Conservation (phyloP, 2,329 filamentous ascomycete genomes). For the Bipolaris sorokiniana region DNA sequence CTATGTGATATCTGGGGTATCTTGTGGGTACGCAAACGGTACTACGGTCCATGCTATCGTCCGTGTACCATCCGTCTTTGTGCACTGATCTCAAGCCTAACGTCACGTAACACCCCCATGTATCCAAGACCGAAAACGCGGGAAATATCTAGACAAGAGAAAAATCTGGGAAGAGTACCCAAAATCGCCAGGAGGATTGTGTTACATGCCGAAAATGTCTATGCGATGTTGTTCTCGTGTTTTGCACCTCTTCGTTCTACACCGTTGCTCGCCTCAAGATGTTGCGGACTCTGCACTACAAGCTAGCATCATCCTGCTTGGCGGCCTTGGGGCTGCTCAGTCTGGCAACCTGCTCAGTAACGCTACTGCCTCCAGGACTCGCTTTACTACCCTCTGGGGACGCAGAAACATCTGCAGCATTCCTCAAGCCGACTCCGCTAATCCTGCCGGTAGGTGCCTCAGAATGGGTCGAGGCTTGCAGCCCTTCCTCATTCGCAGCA, state of each 20-base stretch:
- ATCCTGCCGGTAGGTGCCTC: constrained; percentile 32
- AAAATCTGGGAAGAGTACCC: not conserved
- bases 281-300: constrained; percentile 1
- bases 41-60: constrained; percentile 9
- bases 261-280: not conserved
- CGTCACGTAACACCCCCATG: constrained; percentile 16
- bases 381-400: constrained; percentile 22
- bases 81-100: constrained; percentile 14
- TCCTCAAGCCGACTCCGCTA: constrained; percentile 40
- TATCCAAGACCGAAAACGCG: constrained; percentile 8
- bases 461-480: constrained; percentile 27
- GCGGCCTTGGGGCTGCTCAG: constrained; percentile 31
- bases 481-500: constrained; percentile 19
- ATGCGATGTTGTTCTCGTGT: not conserved
- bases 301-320: constrained; percentile 3
- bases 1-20: constrained; percentile 24
- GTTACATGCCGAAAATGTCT: not conserved
- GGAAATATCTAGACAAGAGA: not conserved
- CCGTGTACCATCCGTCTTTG: constrained; percentile 14
- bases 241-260: not conserved
- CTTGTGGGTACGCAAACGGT: constrained; percentile 14
- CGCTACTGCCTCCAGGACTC: constrained; percentile 35
- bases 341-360: constrained; percentile 44
- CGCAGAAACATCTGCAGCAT: constrained; percentile 37
- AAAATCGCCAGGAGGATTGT: not conserved